Conservation (phyloP, 169 alveolate species). For the Cyclospora cayetanensis region DNA sequence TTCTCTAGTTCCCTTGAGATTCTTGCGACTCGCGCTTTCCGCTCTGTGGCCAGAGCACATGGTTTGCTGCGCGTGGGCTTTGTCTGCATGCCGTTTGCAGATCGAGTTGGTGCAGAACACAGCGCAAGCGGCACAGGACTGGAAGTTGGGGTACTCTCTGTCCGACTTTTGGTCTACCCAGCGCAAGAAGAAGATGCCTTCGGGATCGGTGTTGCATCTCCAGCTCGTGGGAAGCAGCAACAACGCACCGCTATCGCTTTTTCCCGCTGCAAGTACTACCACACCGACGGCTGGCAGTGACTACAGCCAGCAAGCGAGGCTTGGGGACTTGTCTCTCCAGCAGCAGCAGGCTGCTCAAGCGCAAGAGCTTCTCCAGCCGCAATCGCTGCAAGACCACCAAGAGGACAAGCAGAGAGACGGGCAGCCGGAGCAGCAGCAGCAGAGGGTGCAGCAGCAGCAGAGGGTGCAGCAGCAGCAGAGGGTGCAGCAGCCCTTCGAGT, state of each 20-base stretch:
- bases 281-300: neutral
- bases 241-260: neutral
- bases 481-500: neutral
- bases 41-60: neutral
- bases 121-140: neutral
- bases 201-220: neutral
- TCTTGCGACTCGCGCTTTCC: neutral
- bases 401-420: neutral
- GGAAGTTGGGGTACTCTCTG: neutral
- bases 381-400: neutral
- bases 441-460: neutral
- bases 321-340: slow-evolving; percentile 12
- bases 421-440: neutral
- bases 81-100: neutral
- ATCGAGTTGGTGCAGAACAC: neutral
- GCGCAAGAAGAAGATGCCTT: neutral
- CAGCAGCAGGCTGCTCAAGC: slow-evolving; percentile 20
- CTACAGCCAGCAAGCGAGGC: no score
- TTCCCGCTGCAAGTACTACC: neutral
- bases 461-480: neutral
- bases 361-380: neutral
- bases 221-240: neutral
- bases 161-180: slow-evolving; percentile 6
- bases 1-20: neutral
- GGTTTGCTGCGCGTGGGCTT: neutral